phyloP scores from a whole-genome alignment of 495 filamentous ascomycete species.

The Penicillium alfredii region DNA sequence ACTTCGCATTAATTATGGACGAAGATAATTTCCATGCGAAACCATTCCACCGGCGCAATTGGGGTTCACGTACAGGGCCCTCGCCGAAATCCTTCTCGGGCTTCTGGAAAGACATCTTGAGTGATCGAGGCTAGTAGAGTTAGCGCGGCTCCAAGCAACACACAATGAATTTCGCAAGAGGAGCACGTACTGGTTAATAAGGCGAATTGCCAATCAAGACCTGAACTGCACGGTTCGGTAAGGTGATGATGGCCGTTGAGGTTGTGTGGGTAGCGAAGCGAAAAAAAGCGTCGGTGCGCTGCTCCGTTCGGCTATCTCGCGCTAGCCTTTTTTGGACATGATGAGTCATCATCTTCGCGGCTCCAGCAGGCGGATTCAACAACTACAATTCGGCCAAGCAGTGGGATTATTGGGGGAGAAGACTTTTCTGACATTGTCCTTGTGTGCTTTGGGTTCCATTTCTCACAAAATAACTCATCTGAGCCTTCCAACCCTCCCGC shows the following conservation, averaged over 20 bases:
- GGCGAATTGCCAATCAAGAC: slow-evolving; percentile 50
- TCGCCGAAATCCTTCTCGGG: slow-evolving; percentile 91
- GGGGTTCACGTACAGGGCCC: slow-evolving; percentile 55
- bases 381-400: no score
- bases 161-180: no score
- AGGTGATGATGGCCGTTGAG: slow-evolving; percentile 65
- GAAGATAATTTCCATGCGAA: no score
- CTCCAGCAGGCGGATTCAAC: no score
- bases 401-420: no score
- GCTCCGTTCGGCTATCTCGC: slow-evolving; percentile 40
- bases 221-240: slow-evolving; percentile 66
- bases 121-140: no score
- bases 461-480: no score
- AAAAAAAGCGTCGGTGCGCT: slow-evolving; percentile 32
- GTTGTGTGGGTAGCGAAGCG: slow-evolving; percentile 27
- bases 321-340: slow-evolving; percentile 26
- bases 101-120: slow-evolving; percentile 93
- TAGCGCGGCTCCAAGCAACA: no score
- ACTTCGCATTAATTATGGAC: no score
- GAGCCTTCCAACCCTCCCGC: background rate
- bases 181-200: slow-evolving; percentile 14
- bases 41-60: no score
- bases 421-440: no score
- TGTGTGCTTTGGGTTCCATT: no score
- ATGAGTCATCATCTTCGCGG: slow-evolving; percentile 28